Percentiles rank a stretch among this genome's conserved stretches.
Evolutionary conservation across 2,329 filamentous ascomycete genomes (phyloP).

Genomic region (Ophiostoma quercus): DNA sequence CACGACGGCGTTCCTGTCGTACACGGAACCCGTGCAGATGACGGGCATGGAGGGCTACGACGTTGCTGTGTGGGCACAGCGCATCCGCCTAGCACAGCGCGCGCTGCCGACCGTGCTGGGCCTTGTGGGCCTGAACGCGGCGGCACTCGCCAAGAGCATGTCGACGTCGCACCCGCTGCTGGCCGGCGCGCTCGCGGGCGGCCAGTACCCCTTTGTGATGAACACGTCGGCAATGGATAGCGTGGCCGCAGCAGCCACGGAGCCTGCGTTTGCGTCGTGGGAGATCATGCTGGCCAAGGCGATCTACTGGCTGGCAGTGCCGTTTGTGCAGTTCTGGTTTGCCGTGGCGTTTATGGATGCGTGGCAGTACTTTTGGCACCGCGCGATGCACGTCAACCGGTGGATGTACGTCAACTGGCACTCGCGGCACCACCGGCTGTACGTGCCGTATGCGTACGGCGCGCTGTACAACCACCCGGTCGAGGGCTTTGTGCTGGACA

Average conservation of each 20-base stretch:
- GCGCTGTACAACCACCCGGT: slow-evolving; percentile 95
- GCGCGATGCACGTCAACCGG: slow-evolving; percentile 94
- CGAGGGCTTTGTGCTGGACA: slow-evolving; percentile 91
- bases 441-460: slow-evolving; percentile 95
- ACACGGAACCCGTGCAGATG: slow-evolving; percentile 68
- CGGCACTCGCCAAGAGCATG: slow-evolving; percentile 69
- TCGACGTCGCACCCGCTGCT: slow-evolving; percentile 65
- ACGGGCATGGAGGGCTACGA: slow-evolving; percentile 78
- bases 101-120: slow-evolving; percentile 68
- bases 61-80: slow-evolving; percentile 81
- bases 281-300: slow-evolving; percentile 68
- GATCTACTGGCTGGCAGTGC: slow-evolving; percentile 75
- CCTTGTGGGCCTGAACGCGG: slow-evolving; percentile 69
- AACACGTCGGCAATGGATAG: slow-evolving; percentile 39
- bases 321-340: slow-evolving; percentile 67
- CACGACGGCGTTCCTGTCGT: slow-evolving; percentile 61
- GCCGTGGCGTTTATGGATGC: slow-evolving; percentile 79
- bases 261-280: slow-evolving; percentile 76
- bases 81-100: slow-evolving; percentile 72
- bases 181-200: slow-evolving; percentile 71
- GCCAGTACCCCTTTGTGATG: slow-evolving; percentile 65
- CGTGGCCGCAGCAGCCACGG: slow-evolving; percentile 37
- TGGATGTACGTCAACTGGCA: slow-evolving; percentile 95
- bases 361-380: slow-evolving; percentile 97
- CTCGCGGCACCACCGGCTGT: slow-evolving; percentile 90